These are phyloP conservation scores for Apiospora malaysiana DNA, from an alignment of 2,329 filamentous ascomycete species.

Conservation along the genomic window DNA sequence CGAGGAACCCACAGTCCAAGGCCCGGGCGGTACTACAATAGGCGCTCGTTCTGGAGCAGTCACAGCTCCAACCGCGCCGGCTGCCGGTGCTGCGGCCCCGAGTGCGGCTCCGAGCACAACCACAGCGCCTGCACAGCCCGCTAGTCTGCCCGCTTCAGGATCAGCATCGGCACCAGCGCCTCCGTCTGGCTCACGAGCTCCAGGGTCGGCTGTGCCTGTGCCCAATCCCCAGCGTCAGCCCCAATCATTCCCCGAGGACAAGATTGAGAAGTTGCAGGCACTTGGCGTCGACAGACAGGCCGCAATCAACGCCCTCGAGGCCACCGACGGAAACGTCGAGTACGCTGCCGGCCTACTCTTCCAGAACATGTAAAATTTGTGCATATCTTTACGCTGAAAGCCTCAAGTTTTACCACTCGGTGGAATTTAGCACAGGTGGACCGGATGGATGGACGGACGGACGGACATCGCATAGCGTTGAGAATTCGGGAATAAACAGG, in stretches of 20 bases:
- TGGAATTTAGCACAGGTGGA: constrained; percentile 2
- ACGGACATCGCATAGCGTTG: constrained; percentile 17
- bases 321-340: constrained; percentile 85
- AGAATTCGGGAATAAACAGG: constrained; percentile 14
- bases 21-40: constrained; percentile 87
- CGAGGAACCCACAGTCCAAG: constrained; percentile 82
- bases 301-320: constrained; percentile 81
- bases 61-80: constrained; percentile 52
- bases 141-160: constrained; percentile 30
- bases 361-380: constrained; percentile 44
- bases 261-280: constrained; percentile 76
- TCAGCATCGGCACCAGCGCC: constrained; percentile 36
- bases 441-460: not conserved
- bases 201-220: constrained; percentile 33
- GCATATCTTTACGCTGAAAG: not conserved
- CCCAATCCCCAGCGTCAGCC: constrained; percentile 24
- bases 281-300: constrained; percentile 79
- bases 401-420: constrained; percentile 7
- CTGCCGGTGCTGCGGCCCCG: constrained; percentile 32
- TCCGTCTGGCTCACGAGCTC: constrained; percentile 35
- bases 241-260: constrained; percentile 60
- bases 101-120: constrained; percentile 32
- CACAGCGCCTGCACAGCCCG: constrained; percentile 23
- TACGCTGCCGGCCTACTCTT: constrained; percentile 84
- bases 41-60: constrained; percentile 84